phyloP scores from a whole-genome alignment of 352 stramenopile genomes.

The Phytophthora pseudosyringae region DNA sequence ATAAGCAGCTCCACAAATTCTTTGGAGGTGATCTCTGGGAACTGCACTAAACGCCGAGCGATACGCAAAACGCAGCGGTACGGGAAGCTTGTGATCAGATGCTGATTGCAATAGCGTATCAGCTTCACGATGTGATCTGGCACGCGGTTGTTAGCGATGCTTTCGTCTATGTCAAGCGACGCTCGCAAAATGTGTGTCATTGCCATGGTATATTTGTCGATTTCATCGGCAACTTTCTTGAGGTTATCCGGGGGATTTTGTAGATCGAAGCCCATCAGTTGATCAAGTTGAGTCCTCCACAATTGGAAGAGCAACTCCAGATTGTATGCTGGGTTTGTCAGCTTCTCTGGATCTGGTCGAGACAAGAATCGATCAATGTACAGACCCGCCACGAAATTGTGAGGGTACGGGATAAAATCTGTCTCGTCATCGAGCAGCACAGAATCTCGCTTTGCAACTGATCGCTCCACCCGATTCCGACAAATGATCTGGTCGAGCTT shows the following conservation, averaged over 20 bases:
- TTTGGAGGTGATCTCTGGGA: conserved; percentile 64
- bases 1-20: conserved; percentile 80
- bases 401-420: conserved; percentile 63
- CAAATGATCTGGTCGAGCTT: conserved; percentile 83
- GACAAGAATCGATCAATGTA: conserved; percentile 81
- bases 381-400: conserved; percentile 76
- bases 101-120: conserved; percentile 75
- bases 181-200: conserved; percentile 75
- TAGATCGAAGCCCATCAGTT: conserved; percentile 66
- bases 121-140: conserved; percentile 80
- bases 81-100: conserved; percentile 72
- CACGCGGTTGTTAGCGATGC: conserved; percentile 69
- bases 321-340: conserved; percentile 84
- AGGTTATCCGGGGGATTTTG: conserved; percentile 64
- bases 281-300: conserved; percentile 67
- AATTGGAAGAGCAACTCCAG: conserved; percentile 77
- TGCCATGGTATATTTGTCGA: conserved; percentile 76
- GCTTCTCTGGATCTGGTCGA: conserved; percentile 66
- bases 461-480: conserved; percentile 75
- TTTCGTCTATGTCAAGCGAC: conserved; percentile 72
- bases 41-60: conserved; percentile 69
- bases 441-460: conserved; percentile 76
- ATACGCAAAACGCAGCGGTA: conserved; percentile 73
- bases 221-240: conserved; percentile 50
- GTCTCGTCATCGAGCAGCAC: conserved; percentile 74